Evolutionary conservation across 805 yeast species (phyloP).

Genomic region (Yarrowia porcina): DNA sequence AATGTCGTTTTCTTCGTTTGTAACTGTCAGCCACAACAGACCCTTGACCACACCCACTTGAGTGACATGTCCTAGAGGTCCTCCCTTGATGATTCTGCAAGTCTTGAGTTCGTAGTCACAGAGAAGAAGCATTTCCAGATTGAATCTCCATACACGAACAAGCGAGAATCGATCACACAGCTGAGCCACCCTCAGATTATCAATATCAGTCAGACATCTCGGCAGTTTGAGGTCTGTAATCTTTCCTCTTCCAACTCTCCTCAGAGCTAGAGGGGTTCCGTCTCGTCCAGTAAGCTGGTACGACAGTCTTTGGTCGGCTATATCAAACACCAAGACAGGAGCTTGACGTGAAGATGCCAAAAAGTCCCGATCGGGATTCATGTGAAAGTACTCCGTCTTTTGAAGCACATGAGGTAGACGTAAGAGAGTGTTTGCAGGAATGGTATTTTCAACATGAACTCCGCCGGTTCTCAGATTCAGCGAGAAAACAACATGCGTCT

Average conservation of each 20-base stretch:
- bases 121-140: neutral
- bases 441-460: neutral
- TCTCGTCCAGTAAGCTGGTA: conserved; percentile 21
- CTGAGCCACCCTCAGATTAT: conserved; percentile 4
- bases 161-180: conserved; percentile 4
- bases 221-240: conserved; percentile 11
- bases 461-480: neutral
- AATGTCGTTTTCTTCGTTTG: neutral
- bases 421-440: neutral
- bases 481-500: neutral
- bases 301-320: neutral
- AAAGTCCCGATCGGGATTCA: conserved; percentile 18
- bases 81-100: conserved; percentile 8
- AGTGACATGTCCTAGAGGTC: neutral
- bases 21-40: conserved; percentile 1
- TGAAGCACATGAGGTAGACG: conserved; percentile 9
- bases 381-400: conserved; percentile 11
- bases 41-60: conserved; percentile 14
- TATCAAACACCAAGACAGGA: conserved; percentile 1
- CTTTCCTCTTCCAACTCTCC: conserved; percentile 9
- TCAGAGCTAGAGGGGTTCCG: conserved; percentile 3
- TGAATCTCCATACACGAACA: conserved; percentile 5
- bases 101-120: conserved; percentile 19
- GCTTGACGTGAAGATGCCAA: conserved; percentile 15
- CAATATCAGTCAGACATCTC: neutral